A percentile compares a stretch with the other conserved stretches of the same genome.
These are phyloP conservation scores for Nicotiana attenuata DNA, from an alignment of 257 asterid genomes.

Conservation along the genomic window DNA sequence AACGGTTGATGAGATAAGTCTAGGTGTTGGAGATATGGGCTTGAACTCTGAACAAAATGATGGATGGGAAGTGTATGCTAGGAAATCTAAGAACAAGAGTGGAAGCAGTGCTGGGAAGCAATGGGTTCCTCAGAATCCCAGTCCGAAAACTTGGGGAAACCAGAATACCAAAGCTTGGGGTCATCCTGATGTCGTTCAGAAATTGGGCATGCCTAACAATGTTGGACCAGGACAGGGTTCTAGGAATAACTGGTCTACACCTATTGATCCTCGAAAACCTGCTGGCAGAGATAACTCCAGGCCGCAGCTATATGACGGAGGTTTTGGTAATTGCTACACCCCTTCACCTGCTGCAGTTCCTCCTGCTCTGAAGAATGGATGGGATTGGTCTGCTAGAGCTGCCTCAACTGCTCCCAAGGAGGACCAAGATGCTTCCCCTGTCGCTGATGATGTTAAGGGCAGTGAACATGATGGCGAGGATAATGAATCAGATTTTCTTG, in stretches of 20 bases:
- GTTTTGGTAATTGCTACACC: slow-evolving; percentile 9
- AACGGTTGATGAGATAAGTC: slow-evolving; percentile 27
- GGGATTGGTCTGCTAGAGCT: slow-evolving; percentile 44
- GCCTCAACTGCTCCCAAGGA: slow-evolving; percentile 25
- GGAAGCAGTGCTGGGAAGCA: slow-evolving; percentile 33
- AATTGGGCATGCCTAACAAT: slow-evolving; percentile 30
- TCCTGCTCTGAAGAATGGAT: slow-evolving; percentile 49
- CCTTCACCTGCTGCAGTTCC: slow-evolving; percentile 27
- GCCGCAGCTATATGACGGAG: slow-evolving; percentile 22
- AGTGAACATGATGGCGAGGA: slow-evolving; percentile 24
- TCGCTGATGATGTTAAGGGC: slow-evolving; percentile 10
- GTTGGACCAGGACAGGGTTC: slow-evolving; percentile 49
- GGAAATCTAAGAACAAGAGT: slow-evolving; percentile 47
- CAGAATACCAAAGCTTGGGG: slow-evolving; percentile 41
- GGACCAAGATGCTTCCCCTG: slow-evolving; percentile 6
- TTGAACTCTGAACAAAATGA: slow-evolving; percentile 34
- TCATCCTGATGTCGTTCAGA: slow-evolving; percentile 40
- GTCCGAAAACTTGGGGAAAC: slow-evolving; percentile 16
- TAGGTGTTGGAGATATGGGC: slow-evolving; percentile 35
- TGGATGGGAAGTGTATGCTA: slow-evolving; percentile 63
- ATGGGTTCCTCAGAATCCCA: slow-evolving; percentile 29
- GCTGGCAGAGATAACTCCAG: slow-evolving; percentile 42
- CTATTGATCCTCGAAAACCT: slow-evolving; percentile 32
- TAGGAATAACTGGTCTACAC: slow-evolving; percentile 33
- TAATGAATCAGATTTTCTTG: slow-evolving; percentile 29